A percentile compares a stretch with the other conserved stretches of the same genome.
phyloP scores from a whole-genome alignment of 2,329 filamentous ascomycete species.

The Sclerotiophoma versabilis region DNA sequence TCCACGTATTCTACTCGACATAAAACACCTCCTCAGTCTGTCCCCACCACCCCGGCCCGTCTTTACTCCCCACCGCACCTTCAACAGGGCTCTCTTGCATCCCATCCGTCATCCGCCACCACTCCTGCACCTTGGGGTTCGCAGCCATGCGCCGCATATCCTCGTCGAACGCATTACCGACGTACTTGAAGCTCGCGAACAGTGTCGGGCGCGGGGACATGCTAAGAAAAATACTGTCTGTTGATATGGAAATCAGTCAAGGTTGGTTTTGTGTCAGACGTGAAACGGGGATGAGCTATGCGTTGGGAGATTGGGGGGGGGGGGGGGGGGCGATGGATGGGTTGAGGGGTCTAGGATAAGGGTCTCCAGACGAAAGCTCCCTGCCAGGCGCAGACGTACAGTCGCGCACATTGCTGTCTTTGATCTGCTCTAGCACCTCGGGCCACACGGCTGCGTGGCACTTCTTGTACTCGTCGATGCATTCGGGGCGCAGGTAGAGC shows the following conservation, averaged over 20 bases:
- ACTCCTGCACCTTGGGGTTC: slow-evolving; percentile 75
- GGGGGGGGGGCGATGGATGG: too few species aligned
- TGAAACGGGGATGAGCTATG: not conserved
- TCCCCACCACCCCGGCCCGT: slow-evolving; percentile 68
- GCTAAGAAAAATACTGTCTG: slow-evolving; percentile 67
- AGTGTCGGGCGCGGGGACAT: slow-evolving; percentile 64
- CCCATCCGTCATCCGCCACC: slow-evolving; percentile 82
- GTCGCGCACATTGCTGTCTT: slow-evolving; percentile 75
- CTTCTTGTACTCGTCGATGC: slow-evolving; percentile 73
- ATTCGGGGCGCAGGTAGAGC: slow-evolving; percentile 72
- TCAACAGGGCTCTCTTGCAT: slow-evolving; percentile 70
- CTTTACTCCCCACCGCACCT: slow-evolving; percentile 49
- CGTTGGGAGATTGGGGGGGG: too few species aligned
- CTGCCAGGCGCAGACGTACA: too few species aligned
- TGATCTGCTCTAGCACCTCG: slow-evolving; percentile 77
- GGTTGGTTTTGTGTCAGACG: too few species aligned
- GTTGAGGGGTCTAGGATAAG: too few species aligned
- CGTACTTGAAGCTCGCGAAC: slow-evolving; percentile 80
- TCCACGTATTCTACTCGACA: slow-evolving; percentile 32
- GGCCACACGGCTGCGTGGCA: slow-evolving; percentile 79
- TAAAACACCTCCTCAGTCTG: slow-evolving; percentile 74
- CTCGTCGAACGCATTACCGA: slow-evolving; percentile 73
- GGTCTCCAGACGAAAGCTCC: too few species aligned
- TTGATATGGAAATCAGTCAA: not conserved
- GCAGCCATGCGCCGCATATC: slow-evolving; percentile 80